phyloP scores from a whole-genome alignment of 768 basidiomycete genomes.

The Psilocybe cubensis region DNA sequence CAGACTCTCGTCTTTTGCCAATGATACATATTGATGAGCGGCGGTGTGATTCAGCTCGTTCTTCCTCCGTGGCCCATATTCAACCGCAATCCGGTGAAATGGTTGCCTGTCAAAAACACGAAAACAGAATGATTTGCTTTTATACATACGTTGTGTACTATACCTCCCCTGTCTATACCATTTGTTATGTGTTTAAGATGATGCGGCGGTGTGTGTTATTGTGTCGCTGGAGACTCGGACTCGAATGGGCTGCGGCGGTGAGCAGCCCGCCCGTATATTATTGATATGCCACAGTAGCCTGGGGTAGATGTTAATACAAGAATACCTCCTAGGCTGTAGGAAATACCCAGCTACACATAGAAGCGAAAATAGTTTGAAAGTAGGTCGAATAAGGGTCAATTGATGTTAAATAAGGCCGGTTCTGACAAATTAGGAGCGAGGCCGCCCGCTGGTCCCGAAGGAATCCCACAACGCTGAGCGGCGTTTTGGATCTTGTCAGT shows the following conservation, averaged over 20 bases:
- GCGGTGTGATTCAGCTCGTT: conserved; percentile 51
- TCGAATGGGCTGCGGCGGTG: too few relatives aligned
- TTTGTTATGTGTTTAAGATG: not conserved
- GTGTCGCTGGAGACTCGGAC: too few relatives aligned
- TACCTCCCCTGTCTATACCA: not conserved
- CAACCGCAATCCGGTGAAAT: conserved; percentile 63
- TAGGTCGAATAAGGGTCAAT: not conserved
- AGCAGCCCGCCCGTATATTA: too few relatives aligned
- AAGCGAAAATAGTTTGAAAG: not conserved
- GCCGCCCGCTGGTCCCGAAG: conserved; percentile 18
- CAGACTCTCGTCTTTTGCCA: not conserved
- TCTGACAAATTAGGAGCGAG: conserved; percentile 18
- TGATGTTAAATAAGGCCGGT: conserved; percentile 1
- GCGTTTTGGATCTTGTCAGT: conserved; percentile 17
- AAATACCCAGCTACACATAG: too few relatives aligned
- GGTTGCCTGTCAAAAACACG: conserved; percentile 47
- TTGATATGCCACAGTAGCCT: too few relatives aligned
- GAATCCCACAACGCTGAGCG: conserved; percentile 22
- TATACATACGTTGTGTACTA: not conserved
- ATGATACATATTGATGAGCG: not conserved
- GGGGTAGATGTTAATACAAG: not conserved
- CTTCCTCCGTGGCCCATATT: conserved; percentile 75
- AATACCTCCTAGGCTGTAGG: too few relatives aligned
- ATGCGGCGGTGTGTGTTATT: not conserved
- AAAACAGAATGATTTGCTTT: conserved; percentile 24